These are phyloP conservation scores for Globisporangium camurandrum DNA, from an alignment of 352 stramenopile species.

Conservation along the genomic window DNA sequence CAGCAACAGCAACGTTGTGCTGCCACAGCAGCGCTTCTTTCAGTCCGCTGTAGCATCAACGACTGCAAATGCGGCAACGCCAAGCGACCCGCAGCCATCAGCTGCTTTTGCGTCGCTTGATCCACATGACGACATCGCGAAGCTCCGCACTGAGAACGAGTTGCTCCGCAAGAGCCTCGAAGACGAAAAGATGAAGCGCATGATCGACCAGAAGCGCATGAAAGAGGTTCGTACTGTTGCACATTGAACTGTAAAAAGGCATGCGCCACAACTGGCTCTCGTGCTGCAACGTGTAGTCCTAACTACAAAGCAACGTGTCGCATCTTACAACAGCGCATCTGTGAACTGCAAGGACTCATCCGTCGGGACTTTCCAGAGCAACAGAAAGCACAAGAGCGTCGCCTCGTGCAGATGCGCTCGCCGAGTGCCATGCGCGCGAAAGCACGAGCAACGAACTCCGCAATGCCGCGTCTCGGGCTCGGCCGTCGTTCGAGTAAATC, in stretches of 20 bases:
- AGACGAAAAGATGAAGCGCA: conserved; percentile 59
- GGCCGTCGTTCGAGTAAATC: conserved; percentile 8
- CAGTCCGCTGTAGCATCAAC: no score
- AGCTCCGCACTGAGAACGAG: conserved; percentile 48
- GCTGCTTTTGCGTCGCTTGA: conserved; percentile 5
- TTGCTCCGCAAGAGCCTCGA: conserved; percentile 51
- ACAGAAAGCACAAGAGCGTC: conserved; percentile 24
- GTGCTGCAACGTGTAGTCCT: not conserved
- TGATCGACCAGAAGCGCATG: conserved; percentile 58
- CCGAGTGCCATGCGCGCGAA: conserved; percentile 7
- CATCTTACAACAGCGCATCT: conserved; percentile 39
- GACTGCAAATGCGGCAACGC: not conserved
- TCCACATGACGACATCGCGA: conserved; percentile 22
- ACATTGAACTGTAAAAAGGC: no score
- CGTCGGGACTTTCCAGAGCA: conserved; percentile 39
- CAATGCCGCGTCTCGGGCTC: conserved; percentile 6
- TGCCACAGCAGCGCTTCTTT: conserved; percentile 8
- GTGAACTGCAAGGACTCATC: conserved; percentile 62
- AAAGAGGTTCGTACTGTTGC: conserved; percentile 34
- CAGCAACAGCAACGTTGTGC: not conserved
- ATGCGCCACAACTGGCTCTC: not conserved
- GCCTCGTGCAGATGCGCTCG: conserved; percentile 17
- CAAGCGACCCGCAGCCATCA: not conserved
- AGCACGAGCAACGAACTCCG: not conserved
- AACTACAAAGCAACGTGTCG: no score